Evolutionary conservation across 306 rosid genomes (phyloP).

Genomic region (Cicer cuneatum): DNA sequence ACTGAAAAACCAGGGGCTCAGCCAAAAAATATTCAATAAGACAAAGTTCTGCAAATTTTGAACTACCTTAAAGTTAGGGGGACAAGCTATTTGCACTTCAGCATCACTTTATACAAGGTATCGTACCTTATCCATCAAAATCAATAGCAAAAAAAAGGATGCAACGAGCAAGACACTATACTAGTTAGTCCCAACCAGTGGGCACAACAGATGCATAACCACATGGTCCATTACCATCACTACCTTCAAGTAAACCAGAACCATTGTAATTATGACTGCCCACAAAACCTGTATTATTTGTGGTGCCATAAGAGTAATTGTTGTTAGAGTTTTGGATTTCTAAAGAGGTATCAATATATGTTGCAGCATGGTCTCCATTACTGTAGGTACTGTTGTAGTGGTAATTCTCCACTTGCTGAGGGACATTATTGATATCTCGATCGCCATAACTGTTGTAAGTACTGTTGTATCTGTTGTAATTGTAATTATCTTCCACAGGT

Average conservation of each 20-base stretch:
- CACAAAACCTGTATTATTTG: background rate
- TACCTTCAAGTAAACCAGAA: conserved; percentile 40
- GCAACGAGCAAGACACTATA: background rate
- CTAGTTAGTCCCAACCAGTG: conserved; percentile 77
- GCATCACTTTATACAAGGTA: conserved; percentile 30
- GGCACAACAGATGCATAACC: conserved; percentile 49
- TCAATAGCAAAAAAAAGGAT: conserved; percentile 32
- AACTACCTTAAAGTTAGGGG: background rate
- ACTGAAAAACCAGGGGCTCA: background rate
- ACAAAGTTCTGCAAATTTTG: background rate
- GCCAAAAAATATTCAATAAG: background rate
- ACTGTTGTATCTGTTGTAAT: background rate
- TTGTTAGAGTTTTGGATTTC: conserved; percentile 15
- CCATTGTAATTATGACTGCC: conserved; percentile 31
- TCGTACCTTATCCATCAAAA: background rate
- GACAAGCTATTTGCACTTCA: background rate
- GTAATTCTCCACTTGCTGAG: background rate
- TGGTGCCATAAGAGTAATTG: conserved; percentile 20
- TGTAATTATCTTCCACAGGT: conserved; percentile 9
- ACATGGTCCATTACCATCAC: conserved; percentile 31
- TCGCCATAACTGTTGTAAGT: conserved; percentile 39
- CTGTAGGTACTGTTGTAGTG: conserved; percentile 39
- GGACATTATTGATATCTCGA: background rate
- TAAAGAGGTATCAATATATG: conserved; percentile 23
- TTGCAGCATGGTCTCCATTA: conserved; percentile 30